These are phyloP conservation scores for Cladosporium sphaerospermum DNA, from an alignment of 2,329 filamentous ascomycete species.

Conservation along the genomic window DNA sequence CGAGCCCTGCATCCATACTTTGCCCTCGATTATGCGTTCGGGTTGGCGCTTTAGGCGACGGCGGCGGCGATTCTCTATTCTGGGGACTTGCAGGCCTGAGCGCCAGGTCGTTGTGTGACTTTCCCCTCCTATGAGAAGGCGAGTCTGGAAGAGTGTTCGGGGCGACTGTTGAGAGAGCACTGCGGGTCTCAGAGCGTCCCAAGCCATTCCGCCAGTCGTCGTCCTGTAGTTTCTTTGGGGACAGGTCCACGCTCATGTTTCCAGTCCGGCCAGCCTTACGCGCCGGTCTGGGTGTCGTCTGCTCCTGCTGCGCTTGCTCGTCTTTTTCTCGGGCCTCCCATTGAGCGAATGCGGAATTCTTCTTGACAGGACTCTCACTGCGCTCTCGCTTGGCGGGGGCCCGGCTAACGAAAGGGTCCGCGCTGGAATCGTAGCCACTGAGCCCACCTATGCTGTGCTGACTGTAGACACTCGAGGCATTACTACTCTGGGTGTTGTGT, in stretches of 20 bases:
- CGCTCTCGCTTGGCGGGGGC: constrained; percentile 26
- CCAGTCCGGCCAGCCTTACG: constrained; percentile 7
- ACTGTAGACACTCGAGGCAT: constrained; percentile 25
- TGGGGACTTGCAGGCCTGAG: constrained; percentile 2
- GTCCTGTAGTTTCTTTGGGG: constrained; percentile 27
- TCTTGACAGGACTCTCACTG: constrained; percentile 32
- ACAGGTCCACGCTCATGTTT: constrained; percentile 12
- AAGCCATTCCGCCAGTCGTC: constrained; percentile 28
- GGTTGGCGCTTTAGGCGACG: neutral
- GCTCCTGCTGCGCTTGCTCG: constrained; percentile 17
- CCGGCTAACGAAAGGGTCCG: constrained; percentile 27
- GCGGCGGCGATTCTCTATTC: neutral
- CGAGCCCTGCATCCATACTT: constrained; percentile 1
- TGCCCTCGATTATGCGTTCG: constrained; percentile 4
- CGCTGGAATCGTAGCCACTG: constrained; percentile 21
- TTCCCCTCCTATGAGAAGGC: constrained; percentile 19
- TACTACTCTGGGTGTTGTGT: constrained; percentile 25
- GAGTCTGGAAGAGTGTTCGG: constrained; percentile 24
- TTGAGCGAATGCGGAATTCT: constrained; percentile 26
- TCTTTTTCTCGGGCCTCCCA: constrained; percentile 25
- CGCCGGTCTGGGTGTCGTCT: constrained; percentile 8
- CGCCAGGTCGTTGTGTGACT: constrained; percentile 3
- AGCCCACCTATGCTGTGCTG: constrained; percentile 16
- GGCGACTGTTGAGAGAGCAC: constrained; percentile 24
- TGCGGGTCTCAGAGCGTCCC: constrained; percentile 25